A percentile compares a stretch with the other conserved stretches of the same genome.
These are phyloP conservation scores for Groenewaldozyma salmanticensis DNA, from an alignment of 805 yeast genomes.

Conservation along the genomic window DNA sequence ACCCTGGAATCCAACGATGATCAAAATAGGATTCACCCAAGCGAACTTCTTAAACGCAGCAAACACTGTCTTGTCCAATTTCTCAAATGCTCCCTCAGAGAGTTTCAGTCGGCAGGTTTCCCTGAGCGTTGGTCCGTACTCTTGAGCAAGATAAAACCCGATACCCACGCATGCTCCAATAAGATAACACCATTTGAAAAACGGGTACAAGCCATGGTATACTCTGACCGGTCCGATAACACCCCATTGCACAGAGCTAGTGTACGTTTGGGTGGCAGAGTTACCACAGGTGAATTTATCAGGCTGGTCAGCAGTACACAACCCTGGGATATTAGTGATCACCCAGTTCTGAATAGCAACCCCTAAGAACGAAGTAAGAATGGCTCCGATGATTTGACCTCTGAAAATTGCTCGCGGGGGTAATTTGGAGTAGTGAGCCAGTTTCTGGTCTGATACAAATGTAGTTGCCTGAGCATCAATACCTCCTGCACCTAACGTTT, in stretches of 20 bases:
- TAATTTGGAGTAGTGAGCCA: conserved; percentile 35
- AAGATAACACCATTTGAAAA: conserved; percentile 49
- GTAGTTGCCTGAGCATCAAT: conserved; percentile 54
- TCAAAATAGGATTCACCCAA: conserved; percentile 8
- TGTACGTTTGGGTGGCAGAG: conserved; percentile 36
- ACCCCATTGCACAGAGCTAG: conserved; percentile 38
- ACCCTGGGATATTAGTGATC: conserved; percentile 24
- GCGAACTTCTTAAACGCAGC: background rate
- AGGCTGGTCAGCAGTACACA: conserved; percentile 35
- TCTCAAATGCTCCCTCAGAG: background rate
- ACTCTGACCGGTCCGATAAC: conserved; percentile 41
- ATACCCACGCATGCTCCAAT: conserved; percentile 34
- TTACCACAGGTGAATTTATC: conserved; percentile 30
- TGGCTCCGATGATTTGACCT: conserved; percentile 29
- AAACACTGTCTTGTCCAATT: background rate
- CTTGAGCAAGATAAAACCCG: background rate
- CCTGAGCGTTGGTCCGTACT: too few relatives aligned
- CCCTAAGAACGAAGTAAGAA: conserved; percentile 24
- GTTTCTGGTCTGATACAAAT: conserved; percentile 46
- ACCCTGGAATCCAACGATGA: conserved; percentile 1
- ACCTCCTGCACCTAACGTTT: conserved; percentile 32
- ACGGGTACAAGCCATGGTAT: conserved; percentile 45
- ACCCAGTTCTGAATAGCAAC: conserved; percentile 27
- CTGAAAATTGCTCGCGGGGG: conserved; percentile 36
- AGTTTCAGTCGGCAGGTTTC: too few relatives aligned